Evolutionary conservation across 2,329 filamentous ascomycete genomes (phyloP).

Genomic region (Penicillium sp.): DNA sequence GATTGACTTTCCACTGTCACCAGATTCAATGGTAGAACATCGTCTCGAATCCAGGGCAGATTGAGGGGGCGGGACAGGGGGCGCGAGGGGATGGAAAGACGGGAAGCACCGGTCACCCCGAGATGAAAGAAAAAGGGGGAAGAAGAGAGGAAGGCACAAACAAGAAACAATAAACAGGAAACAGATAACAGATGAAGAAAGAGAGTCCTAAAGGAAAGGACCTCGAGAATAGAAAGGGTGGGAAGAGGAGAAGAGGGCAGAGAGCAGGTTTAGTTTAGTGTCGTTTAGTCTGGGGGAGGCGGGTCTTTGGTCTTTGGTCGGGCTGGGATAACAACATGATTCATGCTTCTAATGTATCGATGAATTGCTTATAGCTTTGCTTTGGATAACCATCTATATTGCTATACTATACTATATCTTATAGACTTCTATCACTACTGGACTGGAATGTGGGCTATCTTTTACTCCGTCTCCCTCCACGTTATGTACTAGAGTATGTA

Average conservation of each 20-base stretch:
- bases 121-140: constrained; percentile 14
- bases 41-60: constrained; percentile 21
- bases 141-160: constrained; percentile 3
- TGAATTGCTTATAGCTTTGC: too few relatives aligned
- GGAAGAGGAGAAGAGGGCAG: constrained; percentile 14
- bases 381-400: too few relatives aligned
- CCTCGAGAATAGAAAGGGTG: constrained; percentile 15
- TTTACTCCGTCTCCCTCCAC: background rate
- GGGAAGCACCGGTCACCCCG: constrained; percentile 15
- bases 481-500: too few relatives aligned
- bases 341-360: background rate
- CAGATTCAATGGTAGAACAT: constrained; percentile 17
- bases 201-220: constrained; percentile 12
- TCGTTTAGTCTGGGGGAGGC: constrained; percentile 21
- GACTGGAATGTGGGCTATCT: background rate
- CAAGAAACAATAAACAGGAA: constrained; percentile 12
- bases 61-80: constrained; percentile 24
- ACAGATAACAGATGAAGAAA: constrained; percentile 18
- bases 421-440: too few relatives aligned
- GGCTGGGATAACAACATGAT: background rate
- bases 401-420: too few relatives aligned
- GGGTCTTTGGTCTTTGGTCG: constrained; percentile 9
- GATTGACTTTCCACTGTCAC: constrained; percentile 20
- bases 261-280: constrained; percentile 15
- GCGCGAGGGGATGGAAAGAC: constrained; percentile 24